Base-by-base conservation (phyloP, 495 filamentous ascomycete species). In the Neurospora sp. region DNA sequence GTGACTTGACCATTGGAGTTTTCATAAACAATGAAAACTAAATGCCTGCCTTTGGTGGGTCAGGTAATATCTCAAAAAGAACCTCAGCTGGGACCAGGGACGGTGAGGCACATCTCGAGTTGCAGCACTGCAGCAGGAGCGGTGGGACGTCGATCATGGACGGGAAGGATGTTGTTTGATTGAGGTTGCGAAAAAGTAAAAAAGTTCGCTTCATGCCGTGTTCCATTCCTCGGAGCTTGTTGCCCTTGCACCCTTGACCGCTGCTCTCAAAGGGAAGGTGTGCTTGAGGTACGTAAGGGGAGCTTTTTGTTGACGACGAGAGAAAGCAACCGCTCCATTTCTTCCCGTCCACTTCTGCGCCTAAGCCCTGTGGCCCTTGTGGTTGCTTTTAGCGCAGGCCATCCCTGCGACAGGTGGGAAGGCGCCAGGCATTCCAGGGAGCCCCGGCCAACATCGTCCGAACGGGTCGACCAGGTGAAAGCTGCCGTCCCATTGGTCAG, bases 401-500 rank as follows among this genome's bases (percentile, higher is more conserved):
- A 66, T 18, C 54, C 54, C 54, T 66, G 54, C 54, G 27, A 66
- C 54, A 66, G 54, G 27, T 31, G 54, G 54, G 54, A 12, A 62
- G 54, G 54, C 54, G 54, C 54, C 54, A 31, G 27, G 27, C 27
- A 62, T 35, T 6, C 14, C 14, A 66, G 54, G 54, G 54, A 66
- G 54, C 27, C 54, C 54, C 27, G 54, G 54, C 27, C 54, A 66
- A 66, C 54, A 66, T 62, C 75, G 62, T 74, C 70, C 62, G 73
- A 74, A 75, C 46, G 75, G 75, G 75, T 71, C 74, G 71, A 20
- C 66, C 39, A 71, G 20, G 42, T 44, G 49, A 69, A 70, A 62
- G n/a, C 70, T 73, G 23, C 40, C 6, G 2, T 41, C 7, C 39
- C 41, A 75, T 75, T 75, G 74, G 74, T 31, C 41, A 49, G 12